Conservation (phyloP, 2,329 filamentous ascomycete species). For the Knufia petricola region DNA sequence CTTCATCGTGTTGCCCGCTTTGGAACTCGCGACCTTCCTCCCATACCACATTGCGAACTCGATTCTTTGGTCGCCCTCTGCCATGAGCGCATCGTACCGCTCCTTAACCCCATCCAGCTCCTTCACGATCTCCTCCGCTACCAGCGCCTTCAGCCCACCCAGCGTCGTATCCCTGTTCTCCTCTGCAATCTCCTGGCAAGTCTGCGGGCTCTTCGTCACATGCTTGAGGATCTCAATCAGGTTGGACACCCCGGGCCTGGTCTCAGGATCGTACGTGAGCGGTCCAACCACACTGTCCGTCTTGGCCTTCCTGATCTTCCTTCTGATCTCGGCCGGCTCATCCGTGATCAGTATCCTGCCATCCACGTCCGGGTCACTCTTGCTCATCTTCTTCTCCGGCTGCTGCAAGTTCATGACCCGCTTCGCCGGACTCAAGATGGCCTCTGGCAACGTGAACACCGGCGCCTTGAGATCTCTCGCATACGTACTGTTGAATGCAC, state of each 20-base stretch:
- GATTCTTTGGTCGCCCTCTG: slow-evolving; percentile 1
- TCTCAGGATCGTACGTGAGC: slow-evolving; percentile 61
- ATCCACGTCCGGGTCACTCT: slow-evolving; percentile 61
- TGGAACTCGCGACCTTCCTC: not conserved
- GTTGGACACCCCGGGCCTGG: slow-evolving; percentile 77
- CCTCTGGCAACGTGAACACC: slow-evolving; percentile 57
- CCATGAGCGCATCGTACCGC: slow-evolving; percentile 11
- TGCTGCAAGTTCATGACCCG: slow-evolving; percentile 82
- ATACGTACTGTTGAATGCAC: slow-evolving; percentile 74
- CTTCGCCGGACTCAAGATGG: slow-evolving; percentile 65
- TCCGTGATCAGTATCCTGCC: slow-evolving; percentile 82
- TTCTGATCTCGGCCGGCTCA: slow-evolving; percentile 49
- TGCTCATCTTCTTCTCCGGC: slow-evolving; percentile 81
- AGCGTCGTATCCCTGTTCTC: slow-evolving; percentile 41
- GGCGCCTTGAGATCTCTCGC: slow-evolving; percentile 19
- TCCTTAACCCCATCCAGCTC: slow-evolving; percentile 33
- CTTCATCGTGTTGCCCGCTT: not conserved
- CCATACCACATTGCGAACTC: not conserved
- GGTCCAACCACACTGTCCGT: slow-evolving; percentile 58
- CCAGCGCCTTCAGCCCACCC: slow-evolving; percentile 53
- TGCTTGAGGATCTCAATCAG: slow-evolving; percentile 70
- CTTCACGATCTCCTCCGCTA: slow-evolving; percentile 48
- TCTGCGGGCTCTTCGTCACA: slow-evolving; percentile 42
- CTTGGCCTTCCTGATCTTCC: slow-evolving; percentile 62
- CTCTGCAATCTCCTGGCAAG: slow-evolving; percentile 38